These are phyloP conservation scores for Gnomoniopsis smithogilvyi DNA, from an alignment of 2,329 filamentous ascomycete genomes.

Conservation along the genomic window DNA sequence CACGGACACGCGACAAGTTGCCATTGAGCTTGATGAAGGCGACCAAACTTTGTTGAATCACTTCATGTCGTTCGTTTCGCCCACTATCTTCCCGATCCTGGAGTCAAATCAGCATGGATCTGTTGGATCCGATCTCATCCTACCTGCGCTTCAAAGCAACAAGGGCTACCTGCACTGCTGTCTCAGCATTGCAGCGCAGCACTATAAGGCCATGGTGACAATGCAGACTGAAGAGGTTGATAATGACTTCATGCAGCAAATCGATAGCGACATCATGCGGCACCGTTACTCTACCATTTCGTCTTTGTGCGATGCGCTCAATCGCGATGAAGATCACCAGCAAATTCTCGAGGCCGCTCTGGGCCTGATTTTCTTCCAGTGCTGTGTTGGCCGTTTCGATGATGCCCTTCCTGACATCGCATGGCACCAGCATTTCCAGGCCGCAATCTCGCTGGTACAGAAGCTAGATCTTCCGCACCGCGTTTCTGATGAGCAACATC, in stretches of 20 bases:
- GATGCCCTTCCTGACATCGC: slow-evolving; percentile 87
- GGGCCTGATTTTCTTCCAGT: slow-evolving; percentile 95
- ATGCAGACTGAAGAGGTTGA: slow-evolving; percentile 72
- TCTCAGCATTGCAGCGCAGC: slow-evolving; percentile 86
- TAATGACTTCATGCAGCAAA: slow-evolving; percentile 83
- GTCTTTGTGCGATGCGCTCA: slow-evolving; percentile 78
- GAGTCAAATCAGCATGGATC: slow-evolving; percentile 87
- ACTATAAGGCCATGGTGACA: slow-evolving; percentile 76
- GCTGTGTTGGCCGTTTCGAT: slow-evolving; percentile 80
- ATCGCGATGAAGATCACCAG: slow-evolving; percentile 75
- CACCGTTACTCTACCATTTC: slow-evolving; percentile 88
- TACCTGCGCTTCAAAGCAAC: slow-evolving; percentile 87
- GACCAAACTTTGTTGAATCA: slow-evolving; percentile 87
- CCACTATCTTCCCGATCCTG: slow-evolving; percentile 86
- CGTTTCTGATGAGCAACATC: slow-evolving; percentile 59
- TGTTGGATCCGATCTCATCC: slow-evolving; percentile 75
- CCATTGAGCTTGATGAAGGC: slow-evolving; percentile 80
- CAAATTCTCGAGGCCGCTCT: slow-evolving; percentile 90
- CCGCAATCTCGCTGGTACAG: slow-evolving; percentile 78
- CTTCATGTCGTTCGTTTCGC: slow-evolving; percentile 84
- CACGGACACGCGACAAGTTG: slow-evolving; percentile 62
- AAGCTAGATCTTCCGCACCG: slow-evolving; percentile 75
- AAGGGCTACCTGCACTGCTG: slow-evolving; percentile 94
- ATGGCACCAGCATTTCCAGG: slow-evolving; percentile 97
- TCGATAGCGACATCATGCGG: slow-evolving; percentile 83